Evolutionary conservation across 2,329 filamentous ascomycete genomes (phyloP).

Genomic region (Leptographium lundbergii): DNA sequence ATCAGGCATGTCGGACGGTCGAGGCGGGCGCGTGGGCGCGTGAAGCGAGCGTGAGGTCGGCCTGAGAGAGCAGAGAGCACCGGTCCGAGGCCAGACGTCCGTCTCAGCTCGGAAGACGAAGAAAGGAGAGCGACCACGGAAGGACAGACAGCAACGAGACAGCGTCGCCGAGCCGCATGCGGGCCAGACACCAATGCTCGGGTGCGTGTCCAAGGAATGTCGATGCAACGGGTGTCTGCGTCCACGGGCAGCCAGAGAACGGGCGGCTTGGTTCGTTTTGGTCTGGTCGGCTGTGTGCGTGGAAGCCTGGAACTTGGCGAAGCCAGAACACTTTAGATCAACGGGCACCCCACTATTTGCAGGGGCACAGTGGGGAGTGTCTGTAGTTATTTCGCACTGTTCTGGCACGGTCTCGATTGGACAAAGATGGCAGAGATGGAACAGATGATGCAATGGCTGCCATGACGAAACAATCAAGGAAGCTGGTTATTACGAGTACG

Average conservation of each 20-base stretch:
- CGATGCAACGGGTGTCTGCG: not conserved
- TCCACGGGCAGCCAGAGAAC: not conserved
- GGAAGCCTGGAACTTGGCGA: not conserved
- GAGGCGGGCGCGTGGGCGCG: too few relatives aligned
- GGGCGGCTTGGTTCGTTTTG: not conserved
- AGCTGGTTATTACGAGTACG: not conserved
- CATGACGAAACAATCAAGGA: not conserved
- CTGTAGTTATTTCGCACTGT: not conserved
- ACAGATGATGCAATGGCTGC: not conserved
- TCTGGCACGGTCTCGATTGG: not conserved
- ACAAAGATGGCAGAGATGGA: not conserved
- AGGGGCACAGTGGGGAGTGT: not conserved
- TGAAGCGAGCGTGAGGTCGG: not conserved
- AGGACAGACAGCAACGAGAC: not conserved
- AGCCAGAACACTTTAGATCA: not conserved
- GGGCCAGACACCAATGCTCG: not conserved
- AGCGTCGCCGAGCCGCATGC: not conserved
- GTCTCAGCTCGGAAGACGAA: not conserved
- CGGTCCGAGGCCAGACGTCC: not conserved
- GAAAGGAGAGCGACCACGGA: not conserved
- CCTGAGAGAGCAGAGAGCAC: not conserved
- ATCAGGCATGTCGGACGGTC: slow-evolving; percentile 31
- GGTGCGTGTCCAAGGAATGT: not conserved
- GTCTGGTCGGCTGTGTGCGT: not conserved
- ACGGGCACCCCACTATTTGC: not conserved